Evolutionary conservation across 805 yeast species (phyloP), one percentile per base, ranked within the genome.

Genomic region (Candida tallmaniae): DNA sequence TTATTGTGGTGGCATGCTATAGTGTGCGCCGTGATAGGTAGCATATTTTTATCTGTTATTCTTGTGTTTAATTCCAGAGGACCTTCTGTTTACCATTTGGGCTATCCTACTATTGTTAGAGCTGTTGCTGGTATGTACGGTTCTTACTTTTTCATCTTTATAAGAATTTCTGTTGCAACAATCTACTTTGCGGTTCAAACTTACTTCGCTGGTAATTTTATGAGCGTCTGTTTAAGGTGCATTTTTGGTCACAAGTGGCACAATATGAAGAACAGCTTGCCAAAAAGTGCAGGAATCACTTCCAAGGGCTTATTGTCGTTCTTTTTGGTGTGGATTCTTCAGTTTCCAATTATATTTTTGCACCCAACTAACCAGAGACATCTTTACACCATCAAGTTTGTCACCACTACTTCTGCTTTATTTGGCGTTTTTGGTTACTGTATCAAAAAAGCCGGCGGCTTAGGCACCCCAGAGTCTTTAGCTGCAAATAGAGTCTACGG

Each of bases 331-430:
- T 36, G 40, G 40, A 10, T 36, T 4, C 23, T 36, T 13, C 40
- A 36, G 16, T n/a, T 23, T 9, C 40, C 40, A 6, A 14, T 36
- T 23, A 22, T 36, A 30, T 28, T 36, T 23, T 10, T 36, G 12
- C 40, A 36, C 21, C 40, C 39, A 21, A 31, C n/a, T n/a, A n/a
- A 28, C 13, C 39, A 35, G 23, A 31, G 39, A 31, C 39, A 35
- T 22, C 6, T 35, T 13, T 35, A 31, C 22, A 27, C 35, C 9
- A 23, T 35, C 11, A 35, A 35, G 18, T 18, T 35, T 19, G 18
- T 35, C 5, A 35, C 39, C 3, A 35, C 39, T 15, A 31, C 35
- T 12, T 20, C 39, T 19, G 6, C 39, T 6, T 19, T 35, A n/a
- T 35, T 35, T 22, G 39, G 29, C 4, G 32, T 35, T 5, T 35